Conservation (phyloP, 2,329 filamentous ascomycete genomes). For the Bipolaris victoriae region DNA sequence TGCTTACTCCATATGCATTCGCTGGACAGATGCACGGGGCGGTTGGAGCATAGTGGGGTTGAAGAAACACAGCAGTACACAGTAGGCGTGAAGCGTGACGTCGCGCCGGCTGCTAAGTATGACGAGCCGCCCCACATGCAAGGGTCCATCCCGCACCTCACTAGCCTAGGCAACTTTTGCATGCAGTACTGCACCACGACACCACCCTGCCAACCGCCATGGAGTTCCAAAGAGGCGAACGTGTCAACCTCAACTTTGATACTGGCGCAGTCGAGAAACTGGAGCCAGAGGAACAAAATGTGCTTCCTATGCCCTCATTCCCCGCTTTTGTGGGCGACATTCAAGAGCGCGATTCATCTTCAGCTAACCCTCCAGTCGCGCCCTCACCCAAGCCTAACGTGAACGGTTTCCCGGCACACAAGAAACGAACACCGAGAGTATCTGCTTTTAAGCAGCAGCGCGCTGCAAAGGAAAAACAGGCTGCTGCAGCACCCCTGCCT, state of each 20-base stretch:
- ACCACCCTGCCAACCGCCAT: constrained; percentile 27
- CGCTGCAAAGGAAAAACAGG: constrained; percentile 39
- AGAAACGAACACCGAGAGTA: constrained; percentile 68
- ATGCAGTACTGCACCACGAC: neutral
- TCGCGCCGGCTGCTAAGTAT: neutral
- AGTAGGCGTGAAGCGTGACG: neutral
- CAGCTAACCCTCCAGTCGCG: constrained; percentile 67
- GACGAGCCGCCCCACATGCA: constrained; percentile 7
- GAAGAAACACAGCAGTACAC: neutral
- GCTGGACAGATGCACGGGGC: no score
- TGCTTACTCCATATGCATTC: no score
- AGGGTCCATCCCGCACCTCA: constrained; percentile 11
- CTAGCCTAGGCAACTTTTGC: neutral
- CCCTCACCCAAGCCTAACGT: constrained; percentile 62
- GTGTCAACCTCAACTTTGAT: constrained; percentile 66
- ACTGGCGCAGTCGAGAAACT: constrained; percentile 57
- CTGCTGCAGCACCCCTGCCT: constrained; percentile 7
- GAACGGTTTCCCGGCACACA: constrained; percentile 87
- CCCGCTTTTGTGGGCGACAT: constrained; percentile 71
- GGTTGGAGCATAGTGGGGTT: neutral
- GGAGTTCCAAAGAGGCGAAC: constrained; percentile 63
- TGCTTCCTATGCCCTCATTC: constrained; percentile 24
- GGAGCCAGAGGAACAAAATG: constrained; percentile 27
- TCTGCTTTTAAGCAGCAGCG: constrained; percentile 82
- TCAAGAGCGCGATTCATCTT: constrained; percentile 70